Percentiles rank a stretch among this genome's conserved stretches.
These are phyloP conservation scores for Bipolaris oryzae DNA, from an alignment of 2,329 filamentous ascomycete genomes.

Conservation along the genomic window DNA sequence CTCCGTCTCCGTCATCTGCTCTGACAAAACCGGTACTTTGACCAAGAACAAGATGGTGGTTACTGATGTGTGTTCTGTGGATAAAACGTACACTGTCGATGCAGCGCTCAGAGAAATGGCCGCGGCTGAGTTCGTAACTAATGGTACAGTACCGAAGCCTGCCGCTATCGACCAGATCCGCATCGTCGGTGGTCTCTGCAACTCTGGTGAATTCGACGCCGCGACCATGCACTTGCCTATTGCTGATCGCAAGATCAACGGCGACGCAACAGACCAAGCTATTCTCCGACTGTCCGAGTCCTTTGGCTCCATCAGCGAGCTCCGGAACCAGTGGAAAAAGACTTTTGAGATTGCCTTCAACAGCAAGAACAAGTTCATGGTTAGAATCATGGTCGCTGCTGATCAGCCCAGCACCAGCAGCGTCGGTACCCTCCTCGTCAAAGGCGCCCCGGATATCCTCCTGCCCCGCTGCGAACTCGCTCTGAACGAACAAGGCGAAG, in stretches of 20 bases:
- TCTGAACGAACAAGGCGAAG: constrained; percentile 61
- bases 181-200: constrained; percentile 70
- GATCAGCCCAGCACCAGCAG: constrained; percentile 37
- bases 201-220: constrained; percentile 76
- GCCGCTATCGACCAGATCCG: constrained; percentile 60
- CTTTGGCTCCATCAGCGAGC: constrained; percentile 64
- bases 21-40: constrained; percentile 76
- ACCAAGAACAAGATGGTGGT: constrained; percentile 75
- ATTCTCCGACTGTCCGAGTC: constrained; percentile 73
- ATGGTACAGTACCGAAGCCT: constrained; percentile 46
- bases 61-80: constrained; percentile 69
- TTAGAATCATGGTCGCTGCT: constrained; percentile 61
- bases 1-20: constrained; percentile 74
- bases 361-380: constrained; percentile 84
- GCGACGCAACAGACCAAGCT: constrained; percentile 78
- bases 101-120: constrained; percentile 52
- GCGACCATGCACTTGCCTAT: constrained; percentile 65
- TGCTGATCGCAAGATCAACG: constrained; percentile 68
- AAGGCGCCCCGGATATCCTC: constrained; percentile 77
- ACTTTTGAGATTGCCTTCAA: constrained; percentile 71
- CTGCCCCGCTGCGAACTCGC: constrained; percentile 67
- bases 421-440: constrained; percentile 68
- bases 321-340: constrained; percentile 68
- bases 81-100: constrained; percentile 58
- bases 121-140: constrained; percentile 14